Conservation (phyloP, 2,329 filamentous ascomycete species). For the Microcyclosporella mali region DNA sequence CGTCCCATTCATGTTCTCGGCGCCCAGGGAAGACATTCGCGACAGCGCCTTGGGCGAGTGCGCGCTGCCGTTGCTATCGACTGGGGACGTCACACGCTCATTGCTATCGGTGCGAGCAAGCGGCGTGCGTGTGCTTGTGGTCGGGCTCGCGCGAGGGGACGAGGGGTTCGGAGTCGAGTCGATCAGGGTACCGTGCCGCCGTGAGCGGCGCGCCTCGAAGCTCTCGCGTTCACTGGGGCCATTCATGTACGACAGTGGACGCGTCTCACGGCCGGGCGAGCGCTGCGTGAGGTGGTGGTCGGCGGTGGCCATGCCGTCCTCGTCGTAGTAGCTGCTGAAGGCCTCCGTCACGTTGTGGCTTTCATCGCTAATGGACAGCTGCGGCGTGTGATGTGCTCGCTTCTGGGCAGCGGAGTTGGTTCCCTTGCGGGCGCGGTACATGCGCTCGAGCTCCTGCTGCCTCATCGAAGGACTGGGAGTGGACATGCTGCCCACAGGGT, state of each 20-base stretch:
- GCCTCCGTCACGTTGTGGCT: conserved; percentile 92
- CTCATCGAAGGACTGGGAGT: conserved; percentile 26
- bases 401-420: conserved; percentile 40
- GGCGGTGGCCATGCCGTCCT: conserved; percentile 49
- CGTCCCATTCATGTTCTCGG: conserved; percentile 20
- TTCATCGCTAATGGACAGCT: conserved; percentile 73
- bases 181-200: conserved; percentile 24
- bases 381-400: conserved; percentile 52
- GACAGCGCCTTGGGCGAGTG: conserved; percentile 18
- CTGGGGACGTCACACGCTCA: conserved; percentile 23
- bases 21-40: conserved; percentile 33
- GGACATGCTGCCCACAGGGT: neutral
- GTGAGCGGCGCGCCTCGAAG: conserved; percentile 31
- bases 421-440: conserved; percentile 22
- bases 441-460: conserved; percentile 41
- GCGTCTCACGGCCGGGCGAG: conserved; percentile 43
- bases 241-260: conserved; percentile 70
- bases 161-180: conserved; percentile 3
- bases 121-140: conserved; percentile 8
- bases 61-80: conserved; percentile 8
- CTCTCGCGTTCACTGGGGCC: conserved; percentile 49
- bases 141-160: conserved; percentile 2
- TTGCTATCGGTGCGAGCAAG: conserved; percentile 22
- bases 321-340: conserved; percentile 81
- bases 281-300: conserved; percentile 57